phyloP scores from a whole-genome alignment of 1,284 basidiomycete genomes.

The Inonotus hispidus region DNA sequence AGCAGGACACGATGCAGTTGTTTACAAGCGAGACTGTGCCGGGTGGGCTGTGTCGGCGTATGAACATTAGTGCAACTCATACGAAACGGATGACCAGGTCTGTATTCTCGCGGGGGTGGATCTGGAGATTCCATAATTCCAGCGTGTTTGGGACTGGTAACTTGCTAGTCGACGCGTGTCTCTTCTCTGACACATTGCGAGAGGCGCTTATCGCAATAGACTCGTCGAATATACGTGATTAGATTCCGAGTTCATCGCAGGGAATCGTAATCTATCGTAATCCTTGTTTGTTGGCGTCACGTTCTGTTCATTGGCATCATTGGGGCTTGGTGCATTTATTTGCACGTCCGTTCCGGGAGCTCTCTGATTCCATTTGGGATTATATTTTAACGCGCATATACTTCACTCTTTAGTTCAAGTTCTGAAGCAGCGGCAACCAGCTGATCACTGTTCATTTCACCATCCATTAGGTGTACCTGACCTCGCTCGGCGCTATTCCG shows the following conservation, averaged over 20 bases:
- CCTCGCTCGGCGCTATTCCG: conserved; percentile 10
- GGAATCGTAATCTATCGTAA: neutral
- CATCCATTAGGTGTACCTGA: conserved; percentile 14
- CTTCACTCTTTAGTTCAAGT: neutral
- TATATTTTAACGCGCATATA: neutral
- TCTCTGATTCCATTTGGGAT: too few species aligned
- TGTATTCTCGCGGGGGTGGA: neutral
- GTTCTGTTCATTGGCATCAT: neutral
- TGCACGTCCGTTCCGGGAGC: too few species aligned
- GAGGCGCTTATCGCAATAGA: neutral
- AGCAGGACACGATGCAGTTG: neutral
- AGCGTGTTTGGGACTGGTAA: neutral
- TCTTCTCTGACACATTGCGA: neutral
- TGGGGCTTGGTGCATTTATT: neutral
- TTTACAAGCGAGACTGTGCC: neutral
- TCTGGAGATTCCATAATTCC: neutral
- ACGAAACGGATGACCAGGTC: neutral
- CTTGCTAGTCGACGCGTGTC: neutral
- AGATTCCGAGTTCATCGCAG: neutral
- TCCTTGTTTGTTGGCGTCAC: neutral
- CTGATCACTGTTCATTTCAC: neutral
- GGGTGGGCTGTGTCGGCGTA: neutral
- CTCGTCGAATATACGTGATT: neutral
- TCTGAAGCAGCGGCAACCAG: too few species aligned
- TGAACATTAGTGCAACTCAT: neutral